Evolutionary conservation across 331 rosid species (phyloP).

Genomic region (Stylosanthes scabra): DNA sequence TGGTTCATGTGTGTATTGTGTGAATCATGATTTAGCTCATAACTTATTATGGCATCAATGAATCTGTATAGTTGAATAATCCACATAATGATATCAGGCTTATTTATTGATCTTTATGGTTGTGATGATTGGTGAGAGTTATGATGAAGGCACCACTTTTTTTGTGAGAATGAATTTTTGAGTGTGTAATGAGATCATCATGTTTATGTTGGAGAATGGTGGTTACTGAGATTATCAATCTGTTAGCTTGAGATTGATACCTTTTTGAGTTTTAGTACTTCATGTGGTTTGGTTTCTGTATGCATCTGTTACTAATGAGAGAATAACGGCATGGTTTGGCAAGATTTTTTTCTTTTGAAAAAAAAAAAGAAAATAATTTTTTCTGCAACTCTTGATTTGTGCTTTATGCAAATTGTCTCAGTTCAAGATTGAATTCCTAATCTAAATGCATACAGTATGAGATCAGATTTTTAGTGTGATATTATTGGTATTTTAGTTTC

Average conservation of each 20-base stretch:
- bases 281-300: slow-evolving; percentile 20
- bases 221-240: slow-evolving; percentile 30
- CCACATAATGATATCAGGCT: background rate
- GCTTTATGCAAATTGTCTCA: slow-evolving; percentile 20
- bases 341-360: slow-evolving; percentile 22
- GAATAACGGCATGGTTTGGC: slow-evolving; percentile 33
- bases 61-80: too few species aligned
- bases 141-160: slow-evolving; percentile 14
- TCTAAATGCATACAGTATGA: slow-evolving; percentile 11
- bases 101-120: background rate
- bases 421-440: slow-evolving; percentile 31
- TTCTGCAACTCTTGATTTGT: slow-evolving; percentile 31
- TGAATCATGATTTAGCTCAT: background rate
- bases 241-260: background rate
- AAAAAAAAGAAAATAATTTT: slow-evolving; percentile 14
- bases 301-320: slow-evolving; percentile 29
- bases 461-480: slow-evolving; percentile 32
- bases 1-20: background rate
- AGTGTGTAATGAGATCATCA: background rate
- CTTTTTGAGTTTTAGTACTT: slow-evolving; percentile 13
- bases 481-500: slow-evolving; percentile 14
- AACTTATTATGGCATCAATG: background rate
- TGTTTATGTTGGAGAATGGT: slow-evolving; percentile 24
- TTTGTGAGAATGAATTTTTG: slow-evolving; percentile 15
- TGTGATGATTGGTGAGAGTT: background rate